Conservation (phyloP, 768 basidiomycete genomes). For the Leccinum uliginosum region DNA sequence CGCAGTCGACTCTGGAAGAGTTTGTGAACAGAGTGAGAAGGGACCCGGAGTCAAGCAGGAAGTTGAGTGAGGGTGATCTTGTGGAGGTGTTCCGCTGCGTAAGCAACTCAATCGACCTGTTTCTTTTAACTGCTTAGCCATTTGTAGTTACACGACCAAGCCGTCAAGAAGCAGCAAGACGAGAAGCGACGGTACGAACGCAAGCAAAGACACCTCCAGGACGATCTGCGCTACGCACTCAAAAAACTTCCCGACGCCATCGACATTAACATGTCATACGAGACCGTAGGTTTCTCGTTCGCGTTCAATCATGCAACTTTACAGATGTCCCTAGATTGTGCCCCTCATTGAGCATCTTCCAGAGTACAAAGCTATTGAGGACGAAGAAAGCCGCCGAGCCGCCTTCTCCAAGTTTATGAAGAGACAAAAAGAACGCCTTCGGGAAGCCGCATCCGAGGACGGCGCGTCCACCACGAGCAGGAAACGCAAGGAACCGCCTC, state of each 20-base stretch:
- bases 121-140: slow-evolving; percentile 5
- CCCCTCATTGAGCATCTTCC: slow-evolving; percentile 76
- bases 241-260: slow-evolving; percentile 84
- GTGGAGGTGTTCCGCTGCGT: slow-evolving; percentile 61
- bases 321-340: slow-evolving; percentile 44
- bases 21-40: slow-evolving; percentile 55
- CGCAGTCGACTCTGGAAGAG: slow-evolving; percentile 63
- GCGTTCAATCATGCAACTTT: background rate
- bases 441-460: slow-evolving; percentile 75
- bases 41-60: slow-evolving; percentile 48
- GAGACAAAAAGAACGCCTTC: slow-evolving; percentile 87
- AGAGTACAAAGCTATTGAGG: slow-evolving; percentile 84
- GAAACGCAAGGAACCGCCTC: slow-evolving; percentile 68
- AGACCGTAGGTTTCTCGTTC: slow-evolving; percentile 53
- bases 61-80: slow-evolving; percentile 50
- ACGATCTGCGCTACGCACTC: slow-evolving; percentile 93
- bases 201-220: slow-evolving; percentile 81
- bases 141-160: slow-evolving; percentile 64
- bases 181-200: slow-evolving; percentile 86
- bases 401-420: slow-evolving; percentile 89
- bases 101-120: slow-evolving; percentile 19
- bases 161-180: slow-evolving; percentile 72
- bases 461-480: slow-evolving; percentile 76
- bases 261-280: slow-evolving; percentile 71
- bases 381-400: slow-evolving; percentile 75